Evolutionary conservation across 768 basidiomycete genomes (phyloP).

Genomic region (Phaffia tasmanica): DNA sequence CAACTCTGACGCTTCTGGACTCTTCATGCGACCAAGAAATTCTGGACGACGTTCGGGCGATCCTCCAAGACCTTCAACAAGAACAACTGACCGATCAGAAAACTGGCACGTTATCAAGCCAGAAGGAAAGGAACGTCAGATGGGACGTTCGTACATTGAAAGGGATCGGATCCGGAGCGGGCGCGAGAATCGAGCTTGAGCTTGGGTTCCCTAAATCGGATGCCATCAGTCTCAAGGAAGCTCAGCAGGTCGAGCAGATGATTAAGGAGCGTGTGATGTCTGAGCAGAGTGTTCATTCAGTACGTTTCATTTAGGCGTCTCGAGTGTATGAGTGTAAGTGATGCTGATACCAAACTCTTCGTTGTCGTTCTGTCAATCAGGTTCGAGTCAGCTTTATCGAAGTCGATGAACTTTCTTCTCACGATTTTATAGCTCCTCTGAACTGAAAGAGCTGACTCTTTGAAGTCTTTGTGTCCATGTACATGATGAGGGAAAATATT

Average conservation of each 20-base stretch:
- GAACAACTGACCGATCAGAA: neutral
- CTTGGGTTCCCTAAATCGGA: neutral
- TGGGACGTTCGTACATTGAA: slow-evolving; percentile 14
- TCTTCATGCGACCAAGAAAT: slow-evolving; percentile 4
- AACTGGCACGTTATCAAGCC: too few species aligned
- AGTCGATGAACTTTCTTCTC: slow-evolving; percentile 27
- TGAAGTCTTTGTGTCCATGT: too few species aligned
- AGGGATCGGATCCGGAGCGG: slow-evolving; percentile 14
- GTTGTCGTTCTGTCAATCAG: neutral
- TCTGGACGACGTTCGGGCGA: neutral
- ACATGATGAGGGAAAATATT: too few species aligned
- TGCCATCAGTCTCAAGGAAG: slow-evolving; percentile 5
- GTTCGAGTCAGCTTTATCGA: slow-evolving; percentile 29
- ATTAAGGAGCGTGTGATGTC: slow-evolving; percentile 5
- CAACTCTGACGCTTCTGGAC: slow-evolving; percentile 19
- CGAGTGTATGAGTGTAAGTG: neutral
- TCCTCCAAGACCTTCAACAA: slow-evolving; percentile 2
- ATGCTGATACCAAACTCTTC: neutral
- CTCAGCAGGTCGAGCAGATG: slow-evolving; percentile 4
- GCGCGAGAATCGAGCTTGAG: slow-evolving; percentile 21
- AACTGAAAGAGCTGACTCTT: too few species aligned
- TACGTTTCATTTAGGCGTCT: slow-evolving; percentile 4
- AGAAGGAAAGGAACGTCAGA: neutral
- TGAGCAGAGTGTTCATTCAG: slow-evolving; percentile 3
- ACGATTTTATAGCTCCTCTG: neutral